Evolutionary conservation across 345 rosid species (phyloP), one percentile per base, ranked within the genome.

Genomic region (Citrus reticulata): DNA sequence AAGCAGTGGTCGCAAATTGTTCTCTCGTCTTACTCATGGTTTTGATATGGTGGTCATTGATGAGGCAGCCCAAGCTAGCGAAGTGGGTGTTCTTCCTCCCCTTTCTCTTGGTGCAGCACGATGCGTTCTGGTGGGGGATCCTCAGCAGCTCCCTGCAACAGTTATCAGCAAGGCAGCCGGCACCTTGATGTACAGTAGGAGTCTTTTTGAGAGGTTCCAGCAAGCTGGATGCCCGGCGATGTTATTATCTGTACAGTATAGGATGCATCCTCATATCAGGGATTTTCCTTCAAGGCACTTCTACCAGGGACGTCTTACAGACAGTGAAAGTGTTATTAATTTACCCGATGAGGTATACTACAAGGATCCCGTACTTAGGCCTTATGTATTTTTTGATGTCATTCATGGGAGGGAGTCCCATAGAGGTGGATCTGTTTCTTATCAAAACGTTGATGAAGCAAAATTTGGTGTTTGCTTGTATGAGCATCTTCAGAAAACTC

Each of bases 111-210:
- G 98, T 63, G 99, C 99, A 51, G 92, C 98, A 37, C 86, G 99
- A 11, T 96, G 99, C 81, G 99, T 96, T 82, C 98, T 96, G 84
- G 99, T 96, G 20, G 99, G 99, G 66, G 99, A 96, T 89, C 99
- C 99, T 63, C 99, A 96, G 89, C 99, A 96, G 88, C 99, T 96
- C 85, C 99, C 99, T 78, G 99, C 99, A 62, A 96, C 99, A 42
- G 99, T 96, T 54, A 96, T 96, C 77, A 94, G 98, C 89, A 96
- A 96, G 84, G 97, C 98, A 60, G 99, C 98, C 55, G 99, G 99
- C 68, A 96, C 98, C 73, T 89, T 96, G 77, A 68, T 93, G 63
- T 96, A 96, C 81, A 94, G 98, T 83, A 90, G 99, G 85, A 96
- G 99, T 77, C 97, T 96, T 68, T 96, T 96, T 78, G 99, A 96